Percentiles rank a stretch among this genome's conserved stretches.
Conservation (phyloP, 257 asterid genomes). For the Capsicum chinense region DNA sequence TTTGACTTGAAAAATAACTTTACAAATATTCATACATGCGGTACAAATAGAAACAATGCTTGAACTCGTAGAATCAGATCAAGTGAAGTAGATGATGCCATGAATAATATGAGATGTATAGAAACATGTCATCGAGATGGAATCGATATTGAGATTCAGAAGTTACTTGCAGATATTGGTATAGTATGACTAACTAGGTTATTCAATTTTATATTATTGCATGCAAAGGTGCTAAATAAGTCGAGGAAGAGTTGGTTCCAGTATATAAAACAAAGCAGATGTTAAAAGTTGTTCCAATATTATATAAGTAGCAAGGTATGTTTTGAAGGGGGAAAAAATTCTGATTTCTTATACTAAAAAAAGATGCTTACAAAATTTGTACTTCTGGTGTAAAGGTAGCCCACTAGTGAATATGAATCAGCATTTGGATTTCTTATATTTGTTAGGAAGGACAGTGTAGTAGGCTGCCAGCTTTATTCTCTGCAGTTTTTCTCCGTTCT, state of each 20-base stretch:
- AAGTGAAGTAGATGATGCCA: slow-evolving; percentile 3
- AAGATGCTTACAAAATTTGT: neutral
- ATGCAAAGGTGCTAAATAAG: neutral
- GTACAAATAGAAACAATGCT: slow-evolving; percentile 15
- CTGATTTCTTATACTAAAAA: neutral
- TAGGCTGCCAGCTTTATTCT: slow-evolving; percentile 2
- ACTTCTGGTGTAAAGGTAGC: slow-evolving; percentile 1
- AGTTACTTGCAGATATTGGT: neutral
- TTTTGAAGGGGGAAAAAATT: neutral
- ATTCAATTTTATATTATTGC: neutral
- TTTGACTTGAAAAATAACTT: neutral
- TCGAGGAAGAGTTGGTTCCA: neutral
- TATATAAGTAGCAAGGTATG: neutral
- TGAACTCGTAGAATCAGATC: neutral
- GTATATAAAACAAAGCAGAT: neutral
- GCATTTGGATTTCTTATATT: neutral
- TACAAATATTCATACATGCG: neutral
- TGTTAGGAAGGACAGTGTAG: neutral
- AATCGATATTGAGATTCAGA: neutral
- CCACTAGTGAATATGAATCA: neutral
- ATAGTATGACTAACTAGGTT: neutral
- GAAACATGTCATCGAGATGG: neutral
- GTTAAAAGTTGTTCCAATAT: neutral
- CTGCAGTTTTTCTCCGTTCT: neutral
- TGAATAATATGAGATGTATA: neutral